phyloP scores from a whole-genome alignment of 257 asterid species.

The Salvia hispanica region DNA sequence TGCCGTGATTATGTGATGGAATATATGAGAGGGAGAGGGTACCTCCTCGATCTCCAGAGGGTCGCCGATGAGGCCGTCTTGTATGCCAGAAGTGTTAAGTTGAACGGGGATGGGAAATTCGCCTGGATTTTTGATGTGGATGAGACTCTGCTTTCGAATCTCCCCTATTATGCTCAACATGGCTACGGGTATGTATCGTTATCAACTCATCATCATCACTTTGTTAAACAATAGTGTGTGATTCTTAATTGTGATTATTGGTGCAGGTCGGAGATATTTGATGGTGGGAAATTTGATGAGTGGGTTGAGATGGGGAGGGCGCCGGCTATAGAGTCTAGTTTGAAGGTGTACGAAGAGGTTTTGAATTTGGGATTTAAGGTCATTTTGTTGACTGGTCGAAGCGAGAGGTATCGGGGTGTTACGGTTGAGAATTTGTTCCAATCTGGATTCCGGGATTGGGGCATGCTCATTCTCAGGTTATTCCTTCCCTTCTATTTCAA shows the following conservation, averaged over 20 bases:
- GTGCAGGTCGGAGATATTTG: conserved; percentile 69
- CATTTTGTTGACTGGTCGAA: conserved; percentile 72
- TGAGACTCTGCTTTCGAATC: conserved; percentile 83
- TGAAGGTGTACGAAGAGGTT: conserved; percentile 70
- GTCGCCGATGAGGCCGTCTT: conserved; percentile 53
- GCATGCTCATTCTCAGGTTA: conserved; percentile 75
- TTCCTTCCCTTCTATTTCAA: not conserved
- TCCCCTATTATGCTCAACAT: conserved; percentile 76
- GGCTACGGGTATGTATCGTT: conserved; percentile 58
- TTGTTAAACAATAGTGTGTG: no score
- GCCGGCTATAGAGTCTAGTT: conserved; percentile 56
- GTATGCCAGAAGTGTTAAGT: conserved; percentile 49
- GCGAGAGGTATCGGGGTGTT: conserved; percentile 55
- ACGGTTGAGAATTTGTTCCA: conserved; percentile 64
- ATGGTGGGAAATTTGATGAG: conserved; percentile 56
- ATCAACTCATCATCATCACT: not conserved
- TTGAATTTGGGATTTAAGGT: conserved; percentile 59
- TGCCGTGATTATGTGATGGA: conserved; percentile 70
- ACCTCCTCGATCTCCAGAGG: conserved; percentile 54
- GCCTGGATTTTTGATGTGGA: conserved; percentile 86
- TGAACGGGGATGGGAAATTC: conserved; percentile 54
- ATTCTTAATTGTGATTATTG: not conserved
- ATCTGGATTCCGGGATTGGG: conserved; percentile 74
- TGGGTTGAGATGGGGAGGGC: conserved; percentile 86
- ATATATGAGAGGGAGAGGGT: conserved; percentile 56